Base-by-base conservation (phyloP, 2,329 filamentous ascomycete genomes). In the Penicillium sumatraense region DNA sequence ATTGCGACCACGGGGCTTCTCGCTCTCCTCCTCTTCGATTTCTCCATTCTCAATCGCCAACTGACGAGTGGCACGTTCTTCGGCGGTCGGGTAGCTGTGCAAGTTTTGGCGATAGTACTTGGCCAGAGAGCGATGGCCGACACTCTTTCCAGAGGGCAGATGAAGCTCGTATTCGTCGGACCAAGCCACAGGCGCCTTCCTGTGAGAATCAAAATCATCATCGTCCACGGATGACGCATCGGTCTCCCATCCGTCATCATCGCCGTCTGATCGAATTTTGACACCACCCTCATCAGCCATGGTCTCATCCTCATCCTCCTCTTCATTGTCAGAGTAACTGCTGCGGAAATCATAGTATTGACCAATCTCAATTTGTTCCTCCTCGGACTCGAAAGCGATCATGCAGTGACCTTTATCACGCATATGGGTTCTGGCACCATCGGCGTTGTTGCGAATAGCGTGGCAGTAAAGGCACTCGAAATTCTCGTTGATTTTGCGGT, bases 321-420 rank as follows among this genome's bases (percentile, higher is more conserved):
- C 85, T 52, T 83, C 90, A 10, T 82, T 86, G 67, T 98, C 95
- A 0, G 92, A 95, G 73, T 99, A 99, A 1, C 95, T 96, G 76
- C 90, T 90, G 62, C 90, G 85, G 82, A 99, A 99, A 71, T 99
- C 95, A 75, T 99, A 99, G 74, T 91, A 97, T 62, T 98, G 91
- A 53, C 95, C 95, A 68, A 99, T 91, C 53, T 96, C 91, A 26
- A 98, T 83, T 78, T 97, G 91, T 69, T 98, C 92, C 31, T 89
- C 88, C 70, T 97, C 91, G 0, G 87, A 89, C 49, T 88, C 87
- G 73, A 93, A 99, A 0, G 91, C 93, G 64, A 99, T 96, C 84
- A 93, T 96, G 83, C 93, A 98, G 76, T 99, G 95, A 1, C 91
- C 89, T 71, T 92, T 93, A 72, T 99, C 95, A 41, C 91, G 88